phyloP scores from a whole-genome alignment of 1,284 basidiomycete genomes.

The Phlebopus sp. region DNA sequence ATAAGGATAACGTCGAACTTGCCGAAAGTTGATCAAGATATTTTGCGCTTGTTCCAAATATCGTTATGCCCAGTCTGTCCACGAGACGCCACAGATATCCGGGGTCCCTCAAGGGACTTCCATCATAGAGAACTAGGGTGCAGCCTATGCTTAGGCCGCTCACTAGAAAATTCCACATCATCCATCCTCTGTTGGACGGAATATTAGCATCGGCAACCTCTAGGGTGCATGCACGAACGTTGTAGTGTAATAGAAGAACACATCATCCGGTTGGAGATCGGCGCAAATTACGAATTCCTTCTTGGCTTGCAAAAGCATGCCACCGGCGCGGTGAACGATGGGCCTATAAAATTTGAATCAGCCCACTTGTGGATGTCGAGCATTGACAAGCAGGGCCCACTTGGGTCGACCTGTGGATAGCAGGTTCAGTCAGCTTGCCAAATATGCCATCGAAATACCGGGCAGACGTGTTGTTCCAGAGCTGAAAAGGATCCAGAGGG shows the following conservation, averaged over 20 bases:
- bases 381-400: slow-evolving; percentile 34
- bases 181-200: slow-evolving; percentile 60
- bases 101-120: slow-evolving; percentile 75
- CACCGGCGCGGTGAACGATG: slow-evolving; percentile 83
- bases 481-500: slow-evolving; percentile 88
- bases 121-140: slow-evolving; percentile 81
- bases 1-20: slow-evolving; percentile 24
- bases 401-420: slow-evolving; percentile 46
- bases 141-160: slow-evolving; percentile 69
- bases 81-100: slow-evolving; percentile 72
- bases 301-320: slow-evolving; percentile 81
- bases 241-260: slow-evolving; percentile 88
- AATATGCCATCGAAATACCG: background rate
- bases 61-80: slow-evolving; percentile 71
- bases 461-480: slow-evolving; percentile 75
- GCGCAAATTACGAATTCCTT: slow-evolving; percentile 82
- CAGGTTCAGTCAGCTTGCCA: background rate
- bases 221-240: slow-evolving; percentile 51
- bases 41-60: slow-evolving; percentile 84
- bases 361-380: slow-evolving; percentile 2
- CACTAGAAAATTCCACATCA: slow-evolving; percentile 85
- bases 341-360: slow-evolving; percentile 44
- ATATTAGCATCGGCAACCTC: background rate
- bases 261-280: slow-evolving; percentile 66
- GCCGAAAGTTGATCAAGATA: slow-evolving; percentile 78